These are phyloP conservation scores for Phoenix roebelenii DNA, from an alignment of 176 grass and related monocot genomes.

Conservation along the genomic window DNA sequence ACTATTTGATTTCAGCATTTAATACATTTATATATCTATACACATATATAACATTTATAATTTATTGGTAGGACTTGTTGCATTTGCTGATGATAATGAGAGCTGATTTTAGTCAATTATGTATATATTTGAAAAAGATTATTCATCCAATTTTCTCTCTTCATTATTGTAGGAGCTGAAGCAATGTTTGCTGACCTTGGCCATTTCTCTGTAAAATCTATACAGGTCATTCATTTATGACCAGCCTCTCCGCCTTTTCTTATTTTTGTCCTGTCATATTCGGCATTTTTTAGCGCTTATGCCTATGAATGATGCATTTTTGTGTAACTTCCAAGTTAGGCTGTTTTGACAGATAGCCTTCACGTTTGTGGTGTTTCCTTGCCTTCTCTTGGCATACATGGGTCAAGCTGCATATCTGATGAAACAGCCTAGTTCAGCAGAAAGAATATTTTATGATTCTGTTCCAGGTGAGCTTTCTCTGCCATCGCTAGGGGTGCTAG, in stretches of 20 bases:
- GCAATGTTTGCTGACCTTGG: conserved; percentile 99
- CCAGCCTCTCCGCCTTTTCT: background rate
- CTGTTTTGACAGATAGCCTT: conserved; percentile 68
- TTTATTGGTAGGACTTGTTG: too few species aligned
- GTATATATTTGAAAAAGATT: too few species aligned
- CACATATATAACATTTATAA: too few species aligned
- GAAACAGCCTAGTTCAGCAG: conserved; percentile 49
- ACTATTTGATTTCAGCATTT: too few species aligned
- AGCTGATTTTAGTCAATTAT: too few species aligned
- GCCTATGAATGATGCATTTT: too few species aligned
- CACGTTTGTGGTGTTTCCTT: conserved; percentile 78
- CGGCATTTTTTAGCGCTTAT: too few species aligned
- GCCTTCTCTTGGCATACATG: conserved; percentile 94
- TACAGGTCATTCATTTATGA: conserved; percentile 54
- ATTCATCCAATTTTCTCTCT: conserved; percentile 5
- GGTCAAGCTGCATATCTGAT: conserved; percentile 96
- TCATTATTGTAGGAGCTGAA: conserved; percentile 75
- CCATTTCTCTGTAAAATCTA: conserved; percentile 98
- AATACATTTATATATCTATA: too few species aligned
- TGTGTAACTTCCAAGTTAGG: conserved; percentile 1
- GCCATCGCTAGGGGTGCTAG: background rate
- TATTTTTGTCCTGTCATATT: background rate
- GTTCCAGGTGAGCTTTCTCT: conserved; percentile 57
- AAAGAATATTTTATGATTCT: conserved; percentile 95
- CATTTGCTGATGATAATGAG: too few species aligned